Base-by-base conservation (phyloP, 306 rosid genomes). In the Oxytropis ochrocephala region DNA sequence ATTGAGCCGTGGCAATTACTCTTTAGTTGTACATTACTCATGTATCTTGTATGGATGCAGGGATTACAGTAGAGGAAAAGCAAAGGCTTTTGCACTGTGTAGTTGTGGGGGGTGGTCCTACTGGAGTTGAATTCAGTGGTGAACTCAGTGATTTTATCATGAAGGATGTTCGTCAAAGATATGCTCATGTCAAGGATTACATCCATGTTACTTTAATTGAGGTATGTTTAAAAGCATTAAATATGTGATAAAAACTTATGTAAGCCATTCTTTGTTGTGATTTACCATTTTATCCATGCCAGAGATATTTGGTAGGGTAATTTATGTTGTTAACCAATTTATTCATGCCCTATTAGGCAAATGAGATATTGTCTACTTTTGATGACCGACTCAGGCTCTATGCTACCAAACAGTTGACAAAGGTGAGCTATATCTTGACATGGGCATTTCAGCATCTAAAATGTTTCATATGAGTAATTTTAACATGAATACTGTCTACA, bases 31-130 rank as follows among this genome's bases (percentile, higher is more conserved):
- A 42, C 24, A 55, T 17, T 47, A 24, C 24, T 56, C 21, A 3
- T 72, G 27, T 16, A 12, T 18, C 19, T 75, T 80, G 69, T 52
- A 63, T 75, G 72, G 81, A 59, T 61, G 68, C 86, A 94, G 99
- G 97, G 16, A 79, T 94, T 42, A 13, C 79, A 0, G 88, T 85
- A 76, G 92, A 77, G 67, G 99, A 94, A 78, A 94, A 94, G 30
- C 19, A 42, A 33, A 83, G 97, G 78, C 97, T 94, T 59, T 78
- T 94, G 55, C 99, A 94, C 46, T 94, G 95, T 73, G 99, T 94
- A 67, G 99, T 94, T 49, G 97, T 94, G 6, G 99, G 99, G 51
- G 99, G 99, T 35, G 99, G 99, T 73, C 99, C 97, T 36, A 94
- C 99, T 1, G 99, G 97, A 72, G 99, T 94, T 41, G 99, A 94